Base-by-base conservation (phyloP, 1,284 basidiomycete species). In the Fomitopsis pinicola region DNA sequence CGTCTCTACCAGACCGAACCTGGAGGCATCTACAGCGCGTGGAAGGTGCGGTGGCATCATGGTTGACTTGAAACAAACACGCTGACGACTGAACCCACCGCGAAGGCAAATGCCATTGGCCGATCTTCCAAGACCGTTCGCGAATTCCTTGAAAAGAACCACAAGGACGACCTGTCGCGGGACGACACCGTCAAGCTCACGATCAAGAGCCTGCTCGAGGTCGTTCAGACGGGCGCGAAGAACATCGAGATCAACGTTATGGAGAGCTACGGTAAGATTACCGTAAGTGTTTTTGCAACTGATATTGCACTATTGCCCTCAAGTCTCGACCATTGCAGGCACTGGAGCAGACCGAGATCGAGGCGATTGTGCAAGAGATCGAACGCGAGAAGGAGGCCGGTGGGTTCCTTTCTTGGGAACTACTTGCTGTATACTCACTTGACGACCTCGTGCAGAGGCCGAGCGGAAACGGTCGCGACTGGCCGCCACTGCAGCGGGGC, bases 141-240 rank as follows among this genome's bases (percentile, higher is more conserved):
- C 59, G 97, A 99, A 74, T 99, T 99, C 77, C 77, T 99, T 62
- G 97, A 99, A 78, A 99, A 99, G 85, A 98, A 98, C 72, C 94
- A 97, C 79, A 94, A 90, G 68, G 95, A 98, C 66, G 92, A 93
- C 67, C 82, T 98, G 78, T 82, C 84, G 14, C 84, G 92, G 63
- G 95, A 95, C 44, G 94, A 96, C 62, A 88, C 92, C 55, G 93
- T 99, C 78, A 98, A 98, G 76, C 81, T 99, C 44, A 94, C 97
- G 0, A 87, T 99, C 69, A 99, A 98, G 82, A 94, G 92, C 73
- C 78, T 99, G 70, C 81, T 99, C 30, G 97, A 99, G 74, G 97
- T 99, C 33, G 97, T 99, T 2, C 97, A 99, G 78, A 98, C 97
- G 1, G 97, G 97, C 28, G 97, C 97, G 3, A 99, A 99, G 83